Base-by-base conservation (phyloP, 768 basidiomycete species). In the Boletus tomentosulus region DNA sequence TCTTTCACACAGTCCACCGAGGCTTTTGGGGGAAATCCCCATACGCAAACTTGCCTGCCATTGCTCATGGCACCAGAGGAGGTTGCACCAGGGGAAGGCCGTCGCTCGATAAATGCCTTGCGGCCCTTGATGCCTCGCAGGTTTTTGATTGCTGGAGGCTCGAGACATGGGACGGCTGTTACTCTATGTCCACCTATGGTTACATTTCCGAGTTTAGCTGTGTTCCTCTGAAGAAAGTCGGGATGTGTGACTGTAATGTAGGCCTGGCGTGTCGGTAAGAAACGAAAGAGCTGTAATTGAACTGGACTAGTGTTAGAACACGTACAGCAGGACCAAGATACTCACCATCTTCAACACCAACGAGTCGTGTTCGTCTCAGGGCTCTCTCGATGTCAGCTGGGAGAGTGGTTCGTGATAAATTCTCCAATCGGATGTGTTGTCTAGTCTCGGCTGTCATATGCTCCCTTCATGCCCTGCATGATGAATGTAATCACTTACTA, bases 251-350 rank as follows among this genome's bases (percentile, higher is more conserved):
- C 67, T 13, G 81, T 79, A 45, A 92, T 66, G 58, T 79, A 71
- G 7, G 86, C 89, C 22, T 71, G 69, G 30, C 83, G 80, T 2
- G 80, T 82, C 7, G 86, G 84, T 24, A 70, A 62, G 68, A 87
- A 87, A 48, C 77, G 77, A 37, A 74, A 59, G 60, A 91, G 87
- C 49, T 84, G 74, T 28, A 88, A 62, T 19, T 78, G 73, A 25
- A 84, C 87, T 89, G 27, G 47, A 15, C 34, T 12, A 13, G 48
- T 6, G 30, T 61, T 55, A 65, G 63, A 50, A 37, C 22, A 9
- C 11, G 43, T 50, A 35, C 50, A 13, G 8, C 4, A 48, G 16
- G 30, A 50, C 10, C 25, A 15, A 37, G 13, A 10, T 19, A 47
- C 64, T 57, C 49, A 72, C 69, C 61, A 49, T 82, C 71, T 7